These are phyloP conservation scores for Rhizopogon vesiculosus DNA, from an alignment of 768 basidiomycete genomes.

Conservation along the genomic window DNA sequence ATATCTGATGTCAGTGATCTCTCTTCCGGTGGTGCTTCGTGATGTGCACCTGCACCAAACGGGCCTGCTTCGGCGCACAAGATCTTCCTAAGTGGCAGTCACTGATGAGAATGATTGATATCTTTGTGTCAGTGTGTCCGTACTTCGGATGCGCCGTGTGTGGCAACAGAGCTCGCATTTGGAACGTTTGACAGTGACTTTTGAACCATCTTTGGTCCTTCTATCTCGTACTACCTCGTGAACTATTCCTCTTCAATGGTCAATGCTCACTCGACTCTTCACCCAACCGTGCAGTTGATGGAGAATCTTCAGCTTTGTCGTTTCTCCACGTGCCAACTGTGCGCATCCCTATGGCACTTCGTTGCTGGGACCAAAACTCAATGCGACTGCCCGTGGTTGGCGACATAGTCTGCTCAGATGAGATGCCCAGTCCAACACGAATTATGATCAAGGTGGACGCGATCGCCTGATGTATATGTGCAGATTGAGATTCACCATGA, in stretches of 20 bases:
- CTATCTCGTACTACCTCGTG: no score
- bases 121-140: neutral
- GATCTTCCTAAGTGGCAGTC: neutral
- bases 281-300: no score
- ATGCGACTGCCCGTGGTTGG: neutral
- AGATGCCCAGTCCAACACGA: conserved; percentile 12
- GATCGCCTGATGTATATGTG: conserved; percentile 4
- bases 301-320: neutral
- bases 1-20: no score
- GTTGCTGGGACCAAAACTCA: neutral
- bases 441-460: conserved; percentile 16
- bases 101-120: no score
- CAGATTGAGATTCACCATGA: neutral
- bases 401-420: neutral
- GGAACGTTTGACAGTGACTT: neutral
- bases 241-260: no score
- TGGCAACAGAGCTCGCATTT: neutral
- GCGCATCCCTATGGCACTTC: neutral
- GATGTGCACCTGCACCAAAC: no score
- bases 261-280: neutral
- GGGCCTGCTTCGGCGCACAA: no score
- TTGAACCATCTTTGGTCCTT: no score
- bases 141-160: neutral
- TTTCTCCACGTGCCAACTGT: neutral
- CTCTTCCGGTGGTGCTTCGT: no score